Evolutionary conservation across 73 alveolate genomes (phyloP).

Genomic region (Tetrahymena borealis): DNA sequence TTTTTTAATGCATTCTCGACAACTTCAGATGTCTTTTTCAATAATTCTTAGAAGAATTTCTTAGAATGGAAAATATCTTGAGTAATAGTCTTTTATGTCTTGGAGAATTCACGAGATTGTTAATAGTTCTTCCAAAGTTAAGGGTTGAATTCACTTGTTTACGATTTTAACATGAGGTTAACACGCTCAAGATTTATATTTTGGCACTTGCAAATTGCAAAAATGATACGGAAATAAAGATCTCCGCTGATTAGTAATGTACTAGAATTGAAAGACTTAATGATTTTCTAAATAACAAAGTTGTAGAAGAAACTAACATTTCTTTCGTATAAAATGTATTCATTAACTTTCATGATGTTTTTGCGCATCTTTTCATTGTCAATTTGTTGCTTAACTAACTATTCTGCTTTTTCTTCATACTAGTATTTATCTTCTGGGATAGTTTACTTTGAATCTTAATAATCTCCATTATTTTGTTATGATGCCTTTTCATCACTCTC

Average conservation of each 20-base stretch:
- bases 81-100: background rate
- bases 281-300: conserved; percentile 29
- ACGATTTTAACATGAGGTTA: background rate
- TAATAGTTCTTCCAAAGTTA: background rate
- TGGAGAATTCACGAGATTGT: background rate
- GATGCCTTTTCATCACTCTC: background rate
- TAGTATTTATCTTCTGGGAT: background rate
- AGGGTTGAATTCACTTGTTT: background rate
- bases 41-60: background rate
- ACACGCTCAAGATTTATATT: conserved; percentile 39
- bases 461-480: background rate
- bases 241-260: background rate
- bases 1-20: background rate
- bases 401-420: background rate
- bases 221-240: conserved; percentile 23
- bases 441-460: background rate
- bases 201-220: conserved; percentile 23
- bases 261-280: background rate
- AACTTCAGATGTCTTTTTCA: background rate
- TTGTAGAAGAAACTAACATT: conserved; percentile 35
- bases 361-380: conserved; percentile 37
- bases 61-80: background rate
- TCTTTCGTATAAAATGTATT: conserved; percentile 34
- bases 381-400: background rate
- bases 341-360: conserved; percentile 41